Conservation (phyloP, 768 basidiomycete genomes). For the Kondoa subrosea region DNA sequence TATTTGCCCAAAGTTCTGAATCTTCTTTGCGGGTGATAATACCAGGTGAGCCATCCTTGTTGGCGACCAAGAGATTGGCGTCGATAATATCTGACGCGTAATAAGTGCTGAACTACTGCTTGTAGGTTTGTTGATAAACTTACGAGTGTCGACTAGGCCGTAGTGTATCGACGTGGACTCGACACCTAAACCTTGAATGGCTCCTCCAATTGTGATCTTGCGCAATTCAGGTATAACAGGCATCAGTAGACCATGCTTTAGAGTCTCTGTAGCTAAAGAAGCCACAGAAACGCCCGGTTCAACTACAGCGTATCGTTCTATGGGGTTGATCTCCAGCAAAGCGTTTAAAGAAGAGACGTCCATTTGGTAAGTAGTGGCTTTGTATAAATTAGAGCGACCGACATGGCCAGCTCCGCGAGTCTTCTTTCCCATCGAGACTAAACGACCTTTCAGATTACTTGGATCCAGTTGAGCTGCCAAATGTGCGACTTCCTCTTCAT, state of each 20-base stretch:
- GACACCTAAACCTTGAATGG: neutral
- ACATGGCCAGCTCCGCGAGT: neutral
- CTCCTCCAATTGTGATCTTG: neutral
- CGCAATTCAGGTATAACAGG: neutral
- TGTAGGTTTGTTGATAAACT: neutral
- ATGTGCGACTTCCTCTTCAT: neutral
- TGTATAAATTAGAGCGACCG: neutral
- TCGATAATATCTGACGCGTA: too few relatives aligned
- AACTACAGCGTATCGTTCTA: neutral
- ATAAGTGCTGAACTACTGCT: neutral
- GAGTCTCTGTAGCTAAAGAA: neutral
- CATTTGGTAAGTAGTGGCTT: neutral
- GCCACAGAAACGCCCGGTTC: neutral
- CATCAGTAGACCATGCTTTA: neutral
- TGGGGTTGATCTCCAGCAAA: neutral
- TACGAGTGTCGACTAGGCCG: neutral
- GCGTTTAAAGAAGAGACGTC: neutral
- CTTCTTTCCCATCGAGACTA: neutral
- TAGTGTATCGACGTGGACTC: neutral
- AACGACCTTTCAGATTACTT: neutral
- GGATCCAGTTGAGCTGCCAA: neutral
- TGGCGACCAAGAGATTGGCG: neutral
- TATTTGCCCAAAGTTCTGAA: neutral
- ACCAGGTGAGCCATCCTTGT: neutral
- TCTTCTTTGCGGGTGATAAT: neutral